Evolutionary conservation across 257 asterid species (phyloP), one percentile per base, ranked within the genome.

Genomic region (Ajuga chamaepitys): DNA sequence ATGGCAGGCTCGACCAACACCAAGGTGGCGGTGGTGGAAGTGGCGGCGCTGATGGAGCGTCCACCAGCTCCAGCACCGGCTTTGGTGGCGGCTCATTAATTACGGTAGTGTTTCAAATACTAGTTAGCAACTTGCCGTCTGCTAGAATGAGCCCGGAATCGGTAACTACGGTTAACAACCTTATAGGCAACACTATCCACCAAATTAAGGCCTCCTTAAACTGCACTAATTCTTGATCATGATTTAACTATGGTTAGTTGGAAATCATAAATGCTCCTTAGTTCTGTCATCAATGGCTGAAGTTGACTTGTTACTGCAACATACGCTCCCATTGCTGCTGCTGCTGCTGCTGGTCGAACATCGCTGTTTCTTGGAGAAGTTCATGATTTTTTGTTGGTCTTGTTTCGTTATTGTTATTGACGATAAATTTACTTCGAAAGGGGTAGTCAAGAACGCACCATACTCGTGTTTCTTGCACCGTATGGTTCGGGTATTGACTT

Each of bases 401-500:
- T n/a, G n/a, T n/a, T n/a, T n/a, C n/a, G n/a, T n/a, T n/a, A n/a
- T n/a, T n/a, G n/a, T n/a, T n/a, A 13, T 13, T 38, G 12, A 13
- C 4, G 46, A 48, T 64, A 18, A 34, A 67, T 72, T 77, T 56
- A 26, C 46, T 74, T 38, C 44, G 47, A 26, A 74, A 77, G 51
- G 59, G 46, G 77, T 62, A 79, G 84, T 79, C 81, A 79, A 79
- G 84, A 79, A 76, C 84, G 84, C 76, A 79, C 84, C 84, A 45
- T 59, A 35, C 70, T 30, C 58, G 70, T 68, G 12, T 35, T 55
- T 78, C 54, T 38, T 71, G 87, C 75, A 70, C 67, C 76, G 88
- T 85, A 79, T 80, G 98, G 96, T 91, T 91, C 98, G 96, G 96
- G 95, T 79, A 88, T 91, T 88, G 98, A 91, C 98, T 91, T 86